These are phyloP conservation scores for Sugiyamaella novakii DNA, from an alignment of 1,139 yeast genomes.

Conservation along the genomic window DNA sequence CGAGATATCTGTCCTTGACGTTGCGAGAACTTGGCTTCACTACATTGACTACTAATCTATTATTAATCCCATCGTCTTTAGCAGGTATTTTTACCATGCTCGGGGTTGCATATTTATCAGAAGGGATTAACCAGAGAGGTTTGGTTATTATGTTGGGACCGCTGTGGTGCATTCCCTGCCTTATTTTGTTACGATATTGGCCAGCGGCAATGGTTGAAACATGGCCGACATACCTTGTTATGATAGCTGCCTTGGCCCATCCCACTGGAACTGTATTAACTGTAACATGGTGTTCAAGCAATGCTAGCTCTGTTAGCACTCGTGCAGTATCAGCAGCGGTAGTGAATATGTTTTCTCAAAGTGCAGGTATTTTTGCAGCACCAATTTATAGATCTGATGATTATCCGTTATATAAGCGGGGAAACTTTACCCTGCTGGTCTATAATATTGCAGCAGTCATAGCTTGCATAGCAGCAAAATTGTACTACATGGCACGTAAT, in stretches of 20 bases:
- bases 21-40: slow-evolving; percentile 56
- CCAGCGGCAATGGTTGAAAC: slow-evolving; percentile 46
- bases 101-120: slow-evolving; percentile 48
- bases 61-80: slow-evolving; percentile 54
- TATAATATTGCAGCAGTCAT: slow-evolving; percentile 40
- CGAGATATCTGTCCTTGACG: slow-evolving; percentile 53
- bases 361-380: slow-evolving; percentile 53
- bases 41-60: slow-evolving; percentile 55
- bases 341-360: slow-evolving; percentile 64
- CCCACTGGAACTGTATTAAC: slow-evolving; percentile 54
- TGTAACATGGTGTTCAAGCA: slow-evolving; percentile 63
- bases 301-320: slow-evolving; percentile 59
- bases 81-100: slow-evolving; percentile 48
- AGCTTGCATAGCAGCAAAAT: slow-evolving; percentile 28
- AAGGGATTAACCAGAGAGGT: slow-evolving; percentile 44
- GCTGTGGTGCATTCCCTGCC: slow-evolving; percentile 47
- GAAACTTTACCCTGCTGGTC: slow-evolving; percentile 52
- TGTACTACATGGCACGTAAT: slow-evolving; percentile 54
- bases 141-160: slow-evolving; percentile 41
- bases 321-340: slow-evolving; percentile 64
- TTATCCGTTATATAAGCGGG: slow-evolving; percentile 58
- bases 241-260: slow-evolving; percentile 50
- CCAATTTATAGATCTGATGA: slow-evolving; percentile 60
- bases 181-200: slow-evolving; percentile 54
- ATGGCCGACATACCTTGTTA: slow-evolving; percentile 48